A percentile compares a stretch with the other conserved stretches of the same genome.
Conservation (phyloP, 2,329 filamentous ascomycete genomes). For the Didymella arachidicola region DNA sequence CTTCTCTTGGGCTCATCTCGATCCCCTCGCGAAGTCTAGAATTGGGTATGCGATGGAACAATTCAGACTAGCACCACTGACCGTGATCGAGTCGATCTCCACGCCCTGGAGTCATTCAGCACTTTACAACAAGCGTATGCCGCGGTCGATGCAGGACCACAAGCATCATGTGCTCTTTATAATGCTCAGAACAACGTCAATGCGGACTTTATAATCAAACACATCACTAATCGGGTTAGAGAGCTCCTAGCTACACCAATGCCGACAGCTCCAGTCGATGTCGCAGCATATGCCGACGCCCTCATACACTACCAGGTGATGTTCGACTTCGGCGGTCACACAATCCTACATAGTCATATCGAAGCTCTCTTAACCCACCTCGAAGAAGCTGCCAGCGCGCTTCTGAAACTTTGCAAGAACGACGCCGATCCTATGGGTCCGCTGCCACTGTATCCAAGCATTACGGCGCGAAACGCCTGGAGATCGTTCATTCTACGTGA, state of each 20-base stretch:
- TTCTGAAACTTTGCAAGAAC: constrained; percentile 20
- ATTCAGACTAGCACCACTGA: constrained; percentile 36
- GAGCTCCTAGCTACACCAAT: constrained; percentile 50
- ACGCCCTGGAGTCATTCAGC: constrained; percentile 63
- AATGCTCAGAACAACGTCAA: constrained; percentile 60
- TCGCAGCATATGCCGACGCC: constrained; percentile 41
- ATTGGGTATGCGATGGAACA: constrained; percentile 39
- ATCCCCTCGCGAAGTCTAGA: constrained; percentile 32
- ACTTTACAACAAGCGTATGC: constrained; percentile 63
- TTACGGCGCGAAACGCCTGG: constrained; percentile 55
- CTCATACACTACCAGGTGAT: constrained; percentile 43
- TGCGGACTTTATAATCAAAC: constrained; percentile 57
- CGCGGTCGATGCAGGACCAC: constrained; percentile 61
- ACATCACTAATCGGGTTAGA: constrained; percentile 56
- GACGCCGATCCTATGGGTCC: constrained; percentile 28
- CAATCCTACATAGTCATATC: constrained; percentile 28
- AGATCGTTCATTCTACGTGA: constrained; percentile 62
- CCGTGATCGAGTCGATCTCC: constrained; percentile 59
- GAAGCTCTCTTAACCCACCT: constrained; percentile 31
- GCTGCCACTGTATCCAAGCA: constrained; percentile 53
- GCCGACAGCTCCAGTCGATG: constrained; percentile 26
- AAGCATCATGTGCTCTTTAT: constrained; percentile 63
- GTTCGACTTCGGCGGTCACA: constrained; percentile 40
- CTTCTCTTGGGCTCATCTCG: constrained; percentile 26
- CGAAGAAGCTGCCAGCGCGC: constrained; percentile 18